Evolutionary conservation across 2,329 filamentous ascomycete genomes (phyloP).

Genomic region (Apiospora rasikravindrae): DNA sequence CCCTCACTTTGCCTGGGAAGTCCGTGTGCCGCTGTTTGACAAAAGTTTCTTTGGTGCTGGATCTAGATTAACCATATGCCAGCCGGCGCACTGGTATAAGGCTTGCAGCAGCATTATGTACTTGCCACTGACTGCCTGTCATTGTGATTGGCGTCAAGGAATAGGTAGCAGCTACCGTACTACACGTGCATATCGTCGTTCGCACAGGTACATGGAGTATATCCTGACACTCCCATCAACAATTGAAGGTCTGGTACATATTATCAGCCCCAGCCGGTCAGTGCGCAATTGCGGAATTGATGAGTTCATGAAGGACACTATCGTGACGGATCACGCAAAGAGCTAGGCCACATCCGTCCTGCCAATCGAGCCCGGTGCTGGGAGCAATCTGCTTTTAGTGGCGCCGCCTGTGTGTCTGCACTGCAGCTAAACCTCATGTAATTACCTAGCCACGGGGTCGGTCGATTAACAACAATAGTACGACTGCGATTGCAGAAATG

Average conservation of each 20-base stretch:
- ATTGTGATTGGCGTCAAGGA: not conserved
- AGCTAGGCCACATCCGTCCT: slow-evolving; percentile 1
- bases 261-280: not conserved
- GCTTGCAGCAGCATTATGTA: not conserved
- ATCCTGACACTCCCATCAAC: not conserved
- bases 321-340: not conserved
- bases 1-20: not conserved
- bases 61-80: slow-evolving; percentile 9
- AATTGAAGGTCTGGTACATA: not conserved
- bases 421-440: not conserved
- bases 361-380: slow-evolving; percentile 5
- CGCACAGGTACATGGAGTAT: not conserved
- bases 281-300: not conserved
- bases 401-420: not conserved
- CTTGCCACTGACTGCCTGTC: not conserved
- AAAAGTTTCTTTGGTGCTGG: slow-evolving; percentile 13
- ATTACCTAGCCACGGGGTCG: slow-evolving; percentile 7
- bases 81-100: slow-evolving; percentile 2
- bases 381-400: slow-evolving; percentile 14
- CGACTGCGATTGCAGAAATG: not conserved
- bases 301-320: slow-evolving; percentile 1
- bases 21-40: slow-evolving; percentile 10
- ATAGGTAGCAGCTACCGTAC: not conserved
- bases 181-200: not conserved
- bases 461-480: not conserved